Base-by-base conservation (phyloP, 116 monocot genomes). In the Cymodocea nodosa region DNA sequence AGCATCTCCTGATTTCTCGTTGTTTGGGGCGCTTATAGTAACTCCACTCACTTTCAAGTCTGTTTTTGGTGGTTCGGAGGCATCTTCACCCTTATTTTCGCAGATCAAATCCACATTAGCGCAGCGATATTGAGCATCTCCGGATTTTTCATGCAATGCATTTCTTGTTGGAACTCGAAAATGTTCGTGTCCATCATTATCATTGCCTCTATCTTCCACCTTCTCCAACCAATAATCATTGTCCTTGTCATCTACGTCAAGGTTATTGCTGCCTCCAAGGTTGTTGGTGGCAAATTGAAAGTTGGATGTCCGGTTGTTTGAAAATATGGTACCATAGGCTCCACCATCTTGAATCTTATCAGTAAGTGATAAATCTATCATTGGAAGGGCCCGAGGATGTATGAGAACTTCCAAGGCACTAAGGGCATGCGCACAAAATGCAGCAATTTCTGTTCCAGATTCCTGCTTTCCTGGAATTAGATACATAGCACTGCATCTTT, bases 321-420 rank as follows among this genome's bases (percentile, higher is more conserved):
- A n/a, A 23, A 74, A 57, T 54, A 7, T 37, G 36, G 23, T 60
- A n/a, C 36, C 62, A 4, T 23, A 44, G 14, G n/a, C 15, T 53
- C 70, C 35, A 30, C 15, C 4, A n/a, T 23, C 8, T 61, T 60
- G 69, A 65, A 16, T 63, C 63, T 67, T 77, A 37, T 62, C 12
- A 12, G 44, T 4, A 58, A 44, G 62, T 24, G 62, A 70, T 15
- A 63, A 62, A 63, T 89, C 77, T 15, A 51, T 35, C 13, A 83
- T 62, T 19, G 85, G 85, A 55, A 87, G 79, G 24, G 81, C 66
- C 18, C 87, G 75, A 40, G 95, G 91, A 78, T 90, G 90, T 69
- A 87, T 85, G 34, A 95, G 85, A 66, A 85, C 82, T 74, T 97
- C 90, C 39, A 97, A 71, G 1, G 85, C 65, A 24, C 90, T 70